These are phyloP conservation scores for Coprinellus aureogranulatus DNA, from an alignment of 768 basidiomycete genomes.

Conservation along the genomic window DNA sequence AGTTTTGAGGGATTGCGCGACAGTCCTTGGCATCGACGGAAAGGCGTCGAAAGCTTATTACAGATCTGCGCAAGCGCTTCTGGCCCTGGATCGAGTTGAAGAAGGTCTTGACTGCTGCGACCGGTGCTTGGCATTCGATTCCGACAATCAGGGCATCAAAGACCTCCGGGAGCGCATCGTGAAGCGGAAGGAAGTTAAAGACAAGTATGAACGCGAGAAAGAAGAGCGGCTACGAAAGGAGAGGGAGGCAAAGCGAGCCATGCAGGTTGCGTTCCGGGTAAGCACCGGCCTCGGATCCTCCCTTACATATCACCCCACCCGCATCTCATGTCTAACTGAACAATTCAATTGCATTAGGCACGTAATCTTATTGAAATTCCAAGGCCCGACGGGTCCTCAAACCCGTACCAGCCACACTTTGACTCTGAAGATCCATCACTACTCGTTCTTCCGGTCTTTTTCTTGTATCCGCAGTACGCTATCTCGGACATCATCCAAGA, in stretches of 20 bases:
- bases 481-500: conserved; percentile 86
- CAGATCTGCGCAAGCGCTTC: conserved; percentile 75
- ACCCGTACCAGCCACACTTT: conserved; percentile 63
- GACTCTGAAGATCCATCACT: conserved; percentile 60
- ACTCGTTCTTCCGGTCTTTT: conserved; percentile 83
- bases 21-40: conserved; percentile 59
- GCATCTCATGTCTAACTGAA: conserved; percentile 1
- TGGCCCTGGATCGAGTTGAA: conserved; percentile 68
- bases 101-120: conserved; percentile 84
- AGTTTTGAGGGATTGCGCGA: conserved; percentile 85
- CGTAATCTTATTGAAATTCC: conserved; percentile 64
- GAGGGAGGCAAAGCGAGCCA: conserved; percentile 47
- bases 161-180: conserved; percentile 46
- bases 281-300: conserved; percentile 18
- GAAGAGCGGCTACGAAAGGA: conserved; percentile 49
- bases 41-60: conserved; percentile 81
- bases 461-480: conserved; percentile 88
- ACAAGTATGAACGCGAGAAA: conserved; percentile 49
- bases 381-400: conserved; percentile 50
- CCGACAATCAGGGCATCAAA: conserved; percentile 53
- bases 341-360: conserved; percentile 42
- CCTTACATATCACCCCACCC: conserved; percentile 5
- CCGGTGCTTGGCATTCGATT: conserved; percentile 61
- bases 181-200: conserved; percentile 47
- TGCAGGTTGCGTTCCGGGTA: conserved; percentile 68